phyloP scores from a whole-genome alignment of 2,329 filamentous ascomycete genomes.

The Trichoderma arundinaceum region DNA sequence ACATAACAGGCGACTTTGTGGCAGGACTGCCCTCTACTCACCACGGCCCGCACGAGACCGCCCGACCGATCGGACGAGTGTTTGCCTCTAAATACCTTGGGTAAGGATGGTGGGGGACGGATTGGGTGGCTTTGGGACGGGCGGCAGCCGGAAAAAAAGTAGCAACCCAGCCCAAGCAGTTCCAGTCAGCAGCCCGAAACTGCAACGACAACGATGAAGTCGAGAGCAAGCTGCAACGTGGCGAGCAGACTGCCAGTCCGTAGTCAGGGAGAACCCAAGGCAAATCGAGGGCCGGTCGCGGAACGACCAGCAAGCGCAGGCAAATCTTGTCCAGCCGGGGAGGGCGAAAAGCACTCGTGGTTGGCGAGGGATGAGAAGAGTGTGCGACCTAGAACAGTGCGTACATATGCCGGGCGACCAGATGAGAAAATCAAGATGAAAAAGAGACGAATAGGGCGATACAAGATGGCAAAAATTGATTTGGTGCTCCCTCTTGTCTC shows the following conservation, averaged over 20 bases:
- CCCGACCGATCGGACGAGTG: constrained; percentile 50
- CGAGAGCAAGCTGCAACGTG: neutral
- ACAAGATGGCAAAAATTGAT: constrained; percentile 12
- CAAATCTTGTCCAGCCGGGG: neutral
- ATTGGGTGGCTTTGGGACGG: constrained; percentile 20
- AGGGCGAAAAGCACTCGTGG: neutral
- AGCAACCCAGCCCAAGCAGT: constrained; percentile 18
- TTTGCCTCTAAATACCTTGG: constrained; percentile 35
- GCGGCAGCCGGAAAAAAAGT: constrained; percentile 8
- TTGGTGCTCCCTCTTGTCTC: constrained; percentile 30
- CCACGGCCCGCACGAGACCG: constrained; percentile 54
- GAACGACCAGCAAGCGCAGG: constrained; percentile 12
- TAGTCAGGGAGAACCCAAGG: neutral
- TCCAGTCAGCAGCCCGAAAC: constrained; percentile 13
- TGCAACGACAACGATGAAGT: neutral
- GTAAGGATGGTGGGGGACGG: constrained; percentile 31
- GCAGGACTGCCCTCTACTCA: constrained; percentile 50
- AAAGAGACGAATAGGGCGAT: constrained; percentile 19
- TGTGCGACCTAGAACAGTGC: constrained; percentile 4
- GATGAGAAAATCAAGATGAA: neutral
- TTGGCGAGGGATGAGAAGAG: constrained; percentile 21
- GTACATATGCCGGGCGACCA: constrained; percentile 23
- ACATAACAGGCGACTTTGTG: constrained; percentile 49
- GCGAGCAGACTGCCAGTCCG: constrained; percentile 4
- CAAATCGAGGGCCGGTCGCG: constrained; percentile 8